These are phyloP conservation scores for Umbelopsis ramanniana DNA, from an alignment of 192 early-diverging fungal species.

Conservation along the genomic window DNA sequence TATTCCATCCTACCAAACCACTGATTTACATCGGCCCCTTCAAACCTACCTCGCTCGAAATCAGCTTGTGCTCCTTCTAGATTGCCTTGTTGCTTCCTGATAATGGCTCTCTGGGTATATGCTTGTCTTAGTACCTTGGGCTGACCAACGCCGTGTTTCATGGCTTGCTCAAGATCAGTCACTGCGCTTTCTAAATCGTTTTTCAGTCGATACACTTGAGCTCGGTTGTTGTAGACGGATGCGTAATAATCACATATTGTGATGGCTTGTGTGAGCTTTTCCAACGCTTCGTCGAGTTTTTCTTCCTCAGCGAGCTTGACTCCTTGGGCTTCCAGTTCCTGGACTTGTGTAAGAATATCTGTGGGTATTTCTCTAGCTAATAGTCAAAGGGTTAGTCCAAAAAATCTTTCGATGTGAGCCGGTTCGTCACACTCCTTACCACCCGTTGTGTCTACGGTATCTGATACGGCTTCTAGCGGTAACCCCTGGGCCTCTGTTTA, in stretches of 20 bases:
- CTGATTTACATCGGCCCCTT: no score
- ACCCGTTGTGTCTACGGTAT: conserved; percentile 25
- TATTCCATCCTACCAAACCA: no score
- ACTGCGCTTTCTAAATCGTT: conserved; percentile 43
- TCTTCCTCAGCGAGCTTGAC: conserved; percentile 48
- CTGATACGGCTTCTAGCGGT: conserved; percentile 31
- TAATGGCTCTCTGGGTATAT: conserved; percentile 56
- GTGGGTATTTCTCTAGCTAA: conserved; percentile 35
- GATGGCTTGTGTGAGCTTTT: conserved; percentile 46
- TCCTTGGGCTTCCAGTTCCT: conserved; percentile 46
- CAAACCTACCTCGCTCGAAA: conserved; percentile 41
- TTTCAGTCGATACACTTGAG: conserved; percentile 52
- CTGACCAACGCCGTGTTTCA: conserved; percentile 44
- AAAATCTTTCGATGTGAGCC: background rate
- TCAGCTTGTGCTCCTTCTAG: conserved; percentile 48
- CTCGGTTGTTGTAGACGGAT: conserved; percentile 56
- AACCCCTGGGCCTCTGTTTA: conserved; percentile 35
- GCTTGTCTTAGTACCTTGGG: conserved; percentile 51
- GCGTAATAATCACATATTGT: conserved; percentile 47
- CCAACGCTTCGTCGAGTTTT: conserved; percentile 44
- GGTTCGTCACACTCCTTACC: conserved; percentile 21
- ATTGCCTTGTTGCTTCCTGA: conserved; percentile 48
- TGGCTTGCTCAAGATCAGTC: conserved; percentile 49
- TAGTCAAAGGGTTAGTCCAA: background rate
- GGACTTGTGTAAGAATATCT: conserved; percentile 35